Base-by-base conservation (phyloP, 345 rosid genomes). In the Gossypium herbaceum region DNA sequence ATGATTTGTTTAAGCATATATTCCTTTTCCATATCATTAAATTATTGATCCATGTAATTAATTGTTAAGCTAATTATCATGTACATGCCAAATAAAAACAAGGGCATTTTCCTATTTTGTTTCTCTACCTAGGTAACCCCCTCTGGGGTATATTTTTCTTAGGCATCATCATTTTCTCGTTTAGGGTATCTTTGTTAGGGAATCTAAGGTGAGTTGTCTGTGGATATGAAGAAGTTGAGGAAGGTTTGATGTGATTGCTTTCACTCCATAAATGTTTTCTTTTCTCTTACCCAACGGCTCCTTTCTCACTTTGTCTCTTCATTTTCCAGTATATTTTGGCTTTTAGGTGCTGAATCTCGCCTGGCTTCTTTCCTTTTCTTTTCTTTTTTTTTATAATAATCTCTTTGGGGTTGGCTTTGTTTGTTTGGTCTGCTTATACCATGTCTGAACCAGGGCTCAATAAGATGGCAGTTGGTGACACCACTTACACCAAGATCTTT, bases 381-480 rank as follows among this genome's bases (percentile, higher is more conserved):
- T 9, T 63, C n/a, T 66, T 19, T 65, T 34, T 34, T 0, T 34
- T 4, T 34, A 34, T 34, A 34, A 34, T 34, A 9, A 2, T 67
- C 56, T 67, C 41, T 67, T 34, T 34, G 6, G 39, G 39, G 16
- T 25, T 19, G 56, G 50, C 57, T 65, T 60, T 71, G 77, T 9
- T 68, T 45, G 66, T 60, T 56, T 55, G 73, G 45, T 7, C 12
- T 4, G 22, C 55, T 34, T 48, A 47, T 44, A 17, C 57, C 71
- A 76, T 78, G 79, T 73, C 84, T 74, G 84, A 80, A 69, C 79
- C 61, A 73, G 74, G 82, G 62, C 80, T 75, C 12, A 80, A 79
- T 52, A 82, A 81, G 82, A 83, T 80, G 85, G 75, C 66, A 67
- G 72, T 60, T 11, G 74, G 80, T 52, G 89, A 90, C 85, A 83